These are phyloP conservation scores for Myxozyma sirexii DNA, from an alignment of 805 yeast species.

Conservation along the genomic window DNA sequence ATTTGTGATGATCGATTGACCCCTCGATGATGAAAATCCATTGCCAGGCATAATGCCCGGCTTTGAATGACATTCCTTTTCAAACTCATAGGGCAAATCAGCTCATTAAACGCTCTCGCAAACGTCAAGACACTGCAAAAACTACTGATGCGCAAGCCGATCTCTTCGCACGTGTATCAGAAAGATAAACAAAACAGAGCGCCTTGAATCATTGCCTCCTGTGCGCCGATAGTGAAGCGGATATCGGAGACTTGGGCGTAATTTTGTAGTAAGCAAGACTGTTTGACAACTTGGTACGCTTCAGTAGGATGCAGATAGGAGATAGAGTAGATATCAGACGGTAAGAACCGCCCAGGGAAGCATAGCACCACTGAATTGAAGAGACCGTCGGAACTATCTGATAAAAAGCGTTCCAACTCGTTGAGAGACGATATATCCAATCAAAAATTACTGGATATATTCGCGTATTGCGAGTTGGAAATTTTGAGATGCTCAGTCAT, in stretches of 20 bases:
- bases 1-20: neutral
- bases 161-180: slow-evolving; percentile 58
- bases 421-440: slow-evolving; percentile 9
- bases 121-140: slow-evolving; percentile 51
- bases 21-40: slow-evolving; percentile 62
- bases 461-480: neutral
- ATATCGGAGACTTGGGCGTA: slow-evolving; percentile 44
- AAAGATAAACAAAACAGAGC: slow-evolving; percentile 54
- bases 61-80: slow-evolving; percentile 47
- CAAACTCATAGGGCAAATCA: slow-evolving; percentile 58
- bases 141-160: slow-evolving; percentile 53
- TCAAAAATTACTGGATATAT: neutral
- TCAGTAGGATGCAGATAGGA: neutral
- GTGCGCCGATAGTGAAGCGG: slow-evolving; percentile 50
- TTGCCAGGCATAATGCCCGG: slow-evolving; percentile 54
- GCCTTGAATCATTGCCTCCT: slow-evolving; percentile 54
- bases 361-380: slow-evolving; percentile 6
- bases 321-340: neutral
- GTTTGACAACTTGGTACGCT: neutral
- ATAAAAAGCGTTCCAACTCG: slow-evolving; percentile 4
- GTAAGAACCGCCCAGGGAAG: slow-evolving; percentile 4
- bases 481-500: neutral
- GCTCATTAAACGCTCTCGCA: slow-evolving; percentile 59
- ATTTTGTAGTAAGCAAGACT: neutral
- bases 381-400: neutral